These are phyloP conservation scores for Sclerotinia spermophila DNA, from an alignment of 2,329 filamentous ascomycete species.

Conservation along the genomic window DNA sequence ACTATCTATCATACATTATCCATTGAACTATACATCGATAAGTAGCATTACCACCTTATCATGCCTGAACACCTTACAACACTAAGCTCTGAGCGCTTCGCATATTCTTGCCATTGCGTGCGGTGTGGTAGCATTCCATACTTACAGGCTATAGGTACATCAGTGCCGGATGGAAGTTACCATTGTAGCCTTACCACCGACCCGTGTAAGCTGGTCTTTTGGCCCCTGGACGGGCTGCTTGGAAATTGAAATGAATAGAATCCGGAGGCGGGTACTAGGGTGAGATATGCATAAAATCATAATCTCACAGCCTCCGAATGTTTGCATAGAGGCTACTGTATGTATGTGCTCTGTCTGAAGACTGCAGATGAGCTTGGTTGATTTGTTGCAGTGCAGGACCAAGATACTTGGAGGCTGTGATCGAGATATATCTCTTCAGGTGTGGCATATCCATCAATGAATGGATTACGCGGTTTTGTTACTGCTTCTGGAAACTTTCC, in stretches of 20 bases:
- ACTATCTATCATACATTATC: not conserved
- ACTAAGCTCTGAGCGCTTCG: not conserved
- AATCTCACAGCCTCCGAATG: not conserved
- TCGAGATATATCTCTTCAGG: not conserved
- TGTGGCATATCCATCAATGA: not conserved
- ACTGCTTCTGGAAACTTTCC: not conserved
- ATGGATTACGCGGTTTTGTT: not conserved
- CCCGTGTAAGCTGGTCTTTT: conserved; percentile 2
- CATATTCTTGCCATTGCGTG: not conserved
- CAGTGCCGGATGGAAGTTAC: conserved; percentile 3
- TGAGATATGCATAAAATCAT: not conserved
- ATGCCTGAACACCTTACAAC: not conserved
- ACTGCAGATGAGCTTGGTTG: not conserved
- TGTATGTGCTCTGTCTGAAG: not conserved
- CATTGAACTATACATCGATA: not conserved
- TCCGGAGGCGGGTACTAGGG: not conserved
- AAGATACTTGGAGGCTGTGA: not conserved
- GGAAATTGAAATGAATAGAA: not conserved
- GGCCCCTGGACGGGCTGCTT: not conserved
- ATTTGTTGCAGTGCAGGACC: not conserved
- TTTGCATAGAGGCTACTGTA: conserved; percentile 8
- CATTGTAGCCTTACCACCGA: conserved; percentile 3
- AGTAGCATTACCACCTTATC: not conserved
- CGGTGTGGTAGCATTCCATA: not conserved
- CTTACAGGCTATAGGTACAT: not conserved